Evolutionary conservation across 163 green algal genomes (phyloP).

Genomic region (Trebouxiophyceae sp.): DNA sequence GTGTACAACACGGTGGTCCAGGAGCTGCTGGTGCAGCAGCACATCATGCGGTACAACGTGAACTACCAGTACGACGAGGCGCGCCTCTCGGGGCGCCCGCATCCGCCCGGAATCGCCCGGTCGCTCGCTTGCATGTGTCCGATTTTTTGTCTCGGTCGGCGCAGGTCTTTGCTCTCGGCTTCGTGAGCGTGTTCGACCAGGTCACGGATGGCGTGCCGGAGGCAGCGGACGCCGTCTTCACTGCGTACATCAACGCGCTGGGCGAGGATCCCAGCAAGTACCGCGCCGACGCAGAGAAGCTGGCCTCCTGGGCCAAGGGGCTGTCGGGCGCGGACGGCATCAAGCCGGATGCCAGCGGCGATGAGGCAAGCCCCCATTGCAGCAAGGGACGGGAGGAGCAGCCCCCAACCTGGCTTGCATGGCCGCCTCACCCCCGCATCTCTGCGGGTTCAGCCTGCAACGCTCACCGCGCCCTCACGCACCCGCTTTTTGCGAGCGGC

Average conservation of each 20-base stretch:
- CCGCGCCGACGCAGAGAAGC: slow-evolving; percentile 43
- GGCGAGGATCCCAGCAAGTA: slow-evolving; percentile 71
- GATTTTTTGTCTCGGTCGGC: too few relatives aligned
- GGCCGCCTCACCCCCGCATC: too few relatives aligned
- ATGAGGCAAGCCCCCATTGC: too few relatives aligned
- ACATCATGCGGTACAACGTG: slow-evolving; percentile 84
- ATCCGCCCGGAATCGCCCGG: too few relatives aligned
- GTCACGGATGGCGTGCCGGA: slow-evolving; percentile 77
- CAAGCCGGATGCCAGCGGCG: slow-evolving; percentile 10
- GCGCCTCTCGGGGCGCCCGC: slow-evolving; percentile 4
- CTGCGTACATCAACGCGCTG: slow-evolving; percentile 79
- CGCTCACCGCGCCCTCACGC: too few relatives aligned
- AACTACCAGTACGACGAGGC: slow-evolving; percentile 89
- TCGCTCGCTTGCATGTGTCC: too few relatives aligned
- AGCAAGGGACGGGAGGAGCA: too few relatives aligned
- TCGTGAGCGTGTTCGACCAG: slow-evolving; percentile 89
- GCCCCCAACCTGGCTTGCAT: too few relatives aligned
- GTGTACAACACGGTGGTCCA: slow-evolving; percentile 92
- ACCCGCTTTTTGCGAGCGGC: too few relatives aligned
- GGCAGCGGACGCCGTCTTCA: slow-evolving; percentile 67
- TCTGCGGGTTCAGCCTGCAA: too few relatives aligned
- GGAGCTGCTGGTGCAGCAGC: slow-evolving; percentile 95
- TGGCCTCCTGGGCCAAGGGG: slow-evolving; percentile 45
- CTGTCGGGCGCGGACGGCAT: slow-evolving; percentile 20
- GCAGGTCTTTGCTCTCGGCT: slow-evolving; percentile 78